Percentiles rank a stretch among this genome's conserved stretches.
Evolutionary conservation across 1,284 basidiomycete genomes (phyloP).

Genomic region (Boletus sp.): DNA sequence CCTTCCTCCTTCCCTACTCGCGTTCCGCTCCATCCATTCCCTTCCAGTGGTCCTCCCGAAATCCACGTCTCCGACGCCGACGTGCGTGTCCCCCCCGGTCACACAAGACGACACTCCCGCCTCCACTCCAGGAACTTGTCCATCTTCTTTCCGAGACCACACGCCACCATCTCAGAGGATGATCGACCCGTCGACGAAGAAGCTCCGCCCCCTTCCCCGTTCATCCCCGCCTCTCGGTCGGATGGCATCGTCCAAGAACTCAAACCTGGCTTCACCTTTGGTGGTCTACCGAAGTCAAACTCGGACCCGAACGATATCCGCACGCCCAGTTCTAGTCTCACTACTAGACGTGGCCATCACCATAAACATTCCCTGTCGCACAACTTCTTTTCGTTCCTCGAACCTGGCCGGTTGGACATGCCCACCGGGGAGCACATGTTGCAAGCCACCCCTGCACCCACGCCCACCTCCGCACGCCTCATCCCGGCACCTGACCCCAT

Average conservation of each 20-base stretch:
- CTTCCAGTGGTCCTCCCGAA: slow-evolving; percentile 31
- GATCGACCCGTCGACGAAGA: slow-evolving; percentile 49
- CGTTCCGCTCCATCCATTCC: slow-evolving; percentile 34
- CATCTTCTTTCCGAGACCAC: slow-evolving; percentile 82
- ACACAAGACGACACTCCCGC: slow-evolving; percentile 64
- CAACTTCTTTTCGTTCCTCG: slow-evolving; percentile 90
- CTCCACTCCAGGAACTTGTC: slow-evolving; percentile 91
- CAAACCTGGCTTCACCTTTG: slow-evolving; percentile 34
- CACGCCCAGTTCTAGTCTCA: slow-evolving; percentile 12
- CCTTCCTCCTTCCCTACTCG: slow-evolving; percentile 38
- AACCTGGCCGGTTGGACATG: slow-evolving; percentile 48
- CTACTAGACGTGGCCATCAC: slow-evolving; percentile 74
- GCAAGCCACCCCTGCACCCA: slow-evolving; percentile 31
- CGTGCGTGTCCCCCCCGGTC: slow-evolving; percentile 27
- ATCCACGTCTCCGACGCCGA: slow-evolving; percentile 23
- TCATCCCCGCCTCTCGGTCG: slow-evolving; percentile 36
- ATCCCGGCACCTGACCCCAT: slow-evolving; percentile 13
- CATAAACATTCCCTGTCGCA: slow-evolving; percentile 95
- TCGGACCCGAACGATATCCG: slow-evolving; percentile 29
- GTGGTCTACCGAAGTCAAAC: slow-evolving; percentile 34
- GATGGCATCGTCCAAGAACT: slow-evolving; percentile 28
- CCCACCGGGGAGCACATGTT: slow-evolving; percentile 12
- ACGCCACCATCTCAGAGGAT: slow-evolving; percentile 68
- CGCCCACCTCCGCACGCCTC: slow-evolving; percentile 25
- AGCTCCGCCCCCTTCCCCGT: slow-evolving; percentile 44